Percentiles rank a stretch among this genome's conserved stretches.
Evolutionary conservation across 768 basidiomycete genomes (phyloP).

Genomic region (Pisolithus albus): DNA sequence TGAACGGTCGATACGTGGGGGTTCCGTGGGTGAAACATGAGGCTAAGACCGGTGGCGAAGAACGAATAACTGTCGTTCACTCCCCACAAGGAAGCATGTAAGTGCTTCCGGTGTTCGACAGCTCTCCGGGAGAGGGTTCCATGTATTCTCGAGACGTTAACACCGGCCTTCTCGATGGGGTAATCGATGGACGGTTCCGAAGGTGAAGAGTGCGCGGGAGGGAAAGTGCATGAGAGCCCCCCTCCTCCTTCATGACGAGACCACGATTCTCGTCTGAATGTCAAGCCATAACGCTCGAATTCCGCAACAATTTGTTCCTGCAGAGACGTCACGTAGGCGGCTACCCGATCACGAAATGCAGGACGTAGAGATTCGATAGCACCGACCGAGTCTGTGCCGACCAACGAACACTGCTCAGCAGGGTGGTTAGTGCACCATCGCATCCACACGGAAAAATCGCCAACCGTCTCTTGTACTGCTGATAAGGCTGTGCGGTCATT

Average conservation of each 20-base stretch:
- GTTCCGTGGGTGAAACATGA: constrained; percentile 20
- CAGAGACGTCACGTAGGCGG: constrained; percentile 7
- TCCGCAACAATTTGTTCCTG: constrained; percentile 16
- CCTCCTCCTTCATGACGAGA: constrained; percentile 13
- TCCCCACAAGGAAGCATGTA: too few species aligned
- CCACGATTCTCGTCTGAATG: constrained; percentile 16
- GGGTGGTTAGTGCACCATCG: too few species aligned
- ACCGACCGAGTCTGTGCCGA: too few species aligned
- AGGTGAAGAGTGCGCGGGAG: neutral
- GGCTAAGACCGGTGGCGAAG: constrained; percentile 9
- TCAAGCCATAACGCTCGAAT: constrained; percentile 12
- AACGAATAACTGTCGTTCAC: too few species aligned
- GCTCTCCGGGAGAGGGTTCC: neutral
- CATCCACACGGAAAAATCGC: too few species aligned
- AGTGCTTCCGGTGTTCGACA: neutral
- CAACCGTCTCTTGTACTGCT: too few species aligned
- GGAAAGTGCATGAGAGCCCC: constrained; percentile 15
- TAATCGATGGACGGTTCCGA: neutral
- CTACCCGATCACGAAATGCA: neutral
- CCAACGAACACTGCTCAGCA: too few species aligned
- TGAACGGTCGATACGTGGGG: constrained; percentile 16
- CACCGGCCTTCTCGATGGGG: too few species aligned
- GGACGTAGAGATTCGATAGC: neutral
- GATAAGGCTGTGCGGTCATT: too few species aligned
- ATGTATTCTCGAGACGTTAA: too few species aligned